Base-by-base conservation (phyloP, 2,329 filamentous ascomycete genomes). In the Didymella pomorum region DNA sequence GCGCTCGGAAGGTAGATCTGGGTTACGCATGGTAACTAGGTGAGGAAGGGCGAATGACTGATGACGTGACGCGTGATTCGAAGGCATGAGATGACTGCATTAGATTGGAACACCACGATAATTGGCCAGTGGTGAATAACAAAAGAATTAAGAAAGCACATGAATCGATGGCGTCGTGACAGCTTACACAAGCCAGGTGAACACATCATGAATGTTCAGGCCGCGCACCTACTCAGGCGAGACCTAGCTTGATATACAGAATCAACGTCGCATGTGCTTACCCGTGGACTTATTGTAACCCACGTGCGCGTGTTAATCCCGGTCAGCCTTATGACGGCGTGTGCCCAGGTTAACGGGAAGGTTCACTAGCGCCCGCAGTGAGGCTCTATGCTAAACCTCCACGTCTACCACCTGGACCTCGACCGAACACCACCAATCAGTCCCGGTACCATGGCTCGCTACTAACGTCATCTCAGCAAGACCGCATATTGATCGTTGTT, bases 51-150 rank as follows among this genome's bases (percentile, higher is more conserved):
- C 60, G 51, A 61, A 67, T 64, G 64, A 64, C 57, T 65, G 61
- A 69, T 62, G 63, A 73, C 64, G 60, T 61, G 62, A 66, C 58
- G 68, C 67, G 69, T 66, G 70, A 65, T 62, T 65, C 63, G 59
- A 65, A 63, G 25, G 62, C 58, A 56, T 59, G 61, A 63, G 56
- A 63, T 57, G 59, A 65, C 54, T 64, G 66, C 58, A 66, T 67
- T 71, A 73, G 67, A 73, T 68, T 71, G 67, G 56, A 69, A 64
- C 63, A 70, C 68, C 69, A 70, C 63, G 56, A 69, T 69, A 70
- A 71, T 67, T 71, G 62, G 69, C 66, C 63, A 52, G 67, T 71
- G 69, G 68, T 70, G 64, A 66, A 68, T 63, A 62, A 72, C 55
- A 66, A 70, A 71, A 72, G 62, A 71, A 63, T 65, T 62, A 56